Percentiles rank a stretch among this genome's conserved stretches.
Evolutionary conservation across 78 protist genomes (phyloP).

Genomic region (Pigoraptor vietnamica): DNA sequence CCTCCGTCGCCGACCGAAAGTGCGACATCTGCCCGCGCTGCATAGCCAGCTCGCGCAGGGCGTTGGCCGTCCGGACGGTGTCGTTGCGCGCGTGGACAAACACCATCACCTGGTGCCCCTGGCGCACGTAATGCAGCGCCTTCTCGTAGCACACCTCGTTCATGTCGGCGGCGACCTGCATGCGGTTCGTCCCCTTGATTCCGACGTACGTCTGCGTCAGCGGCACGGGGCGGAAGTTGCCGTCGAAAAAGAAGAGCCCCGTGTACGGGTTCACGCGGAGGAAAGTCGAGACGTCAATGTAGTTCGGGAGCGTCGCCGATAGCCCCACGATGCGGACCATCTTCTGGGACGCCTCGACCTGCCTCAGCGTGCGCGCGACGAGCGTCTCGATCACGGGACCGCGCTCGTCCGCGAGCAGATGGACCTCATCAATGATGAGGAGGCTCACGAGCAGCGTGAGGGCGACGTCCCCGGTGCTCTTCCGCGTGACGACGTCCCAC

Average conservation of each 20-base stretch:
- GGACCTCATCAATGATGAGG: conserved; percentile 97
- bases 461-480: conserved; percentile 75
- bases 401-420: conserved; percentile 95
- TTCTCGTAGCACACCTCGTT: conserved; percentile 62
- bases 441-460: conserved; percentile 54
- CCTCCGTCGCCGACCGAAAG: conserved; percentile 7
- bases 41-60: neutral
- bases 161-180: conserved; percentile 25
- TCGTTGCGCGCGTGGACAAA: conserved; percentile 96
- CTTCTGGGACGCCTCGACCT: conserved; percentile 87
- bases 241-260: conserved; percentile 86
- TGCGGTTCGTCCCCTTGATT: conserved; percentile 35
- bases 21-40: neutral
- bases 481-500: conserved; percentile 99
- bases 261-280: conserved; percentile 68
- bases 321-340: conserved; percentile 98
- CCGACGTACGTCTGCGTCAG: conserved; percentile 86
- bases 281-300: conserved; percentile 93
- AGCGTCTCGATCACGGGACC: conserved; percentile 94
- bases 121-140: neutral
- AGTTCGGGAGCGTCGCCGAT: conserved; percentile 99
- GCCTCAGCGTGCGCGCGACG: conserved; percentile 54
- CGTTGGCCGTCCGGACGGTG: conserved; percentile 77
- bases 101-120: conserved; percentile 89
- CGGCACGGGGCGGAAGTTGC: conserved; percentile 95